These are phyloP conservation scores for Suhomyces xylopsoci DNA, from an alignment of 805 yeast genomes.

Conservation along the genomic window DNA sequence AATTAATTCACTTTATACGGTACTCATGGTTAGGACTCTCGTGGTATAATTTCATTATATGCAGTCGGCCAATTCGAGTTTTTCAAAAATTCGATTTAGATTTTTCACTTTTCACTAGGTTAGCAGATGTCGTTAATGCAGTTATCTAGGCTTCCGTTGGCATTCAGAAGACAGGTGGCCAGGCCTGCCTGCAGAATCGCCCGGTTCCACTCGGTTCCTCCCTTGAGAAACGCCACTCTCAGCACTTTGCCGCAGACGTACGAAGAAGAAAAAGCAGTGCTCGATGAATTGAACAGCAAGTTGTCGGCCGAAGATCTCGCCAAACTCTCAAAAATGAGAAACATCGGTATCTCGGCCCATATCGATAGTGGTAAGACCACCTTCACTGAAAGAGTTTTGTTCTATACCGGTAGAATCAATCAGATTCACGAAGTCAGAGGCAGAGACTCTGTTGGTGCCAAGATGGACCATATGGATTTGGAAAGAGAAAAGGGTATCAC, in stretches of 20 bases:
- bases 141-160: background rate
- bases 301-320: conserved; percentile 51
- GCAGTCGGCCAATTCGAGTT: background rate
- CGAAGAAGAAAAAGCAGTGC: conserved; percentile 69
- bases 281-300: conserved; percentile 53
- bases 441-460: conserved; percentile 96
- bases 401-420: conserved; percentile 94
- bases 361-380: conserved; percentile 98
- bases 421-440: conserved; percentile 98
- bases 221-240: conserved; percentile 6
- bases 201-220: conserved; percentile 1
- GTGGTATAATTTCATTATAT: background rate
- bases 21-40: background rate
- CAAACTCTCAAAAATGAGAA: conserved; percentile 65
- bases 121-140: background rate
- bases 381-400: conserved; percentile 94
- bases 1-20: background rate
- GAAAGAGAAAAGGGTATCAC: conserved; percentile 99
- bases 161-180: background rate
- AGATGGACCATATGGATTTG: conserved; percentile 98
- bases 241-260: conserved; percentile 41
- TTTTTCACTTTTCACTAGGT: background rate
- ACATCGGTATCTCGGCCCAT: conserved; percentile 97
- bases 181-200: background rate
- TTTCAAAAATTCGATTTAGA: background rate